These are phyloP conservation scores for Xylariaceae sp. DNA, from an alignment of 2,329 filamentous ascomycete genomes.

Conservation along the genomic window DNA sequence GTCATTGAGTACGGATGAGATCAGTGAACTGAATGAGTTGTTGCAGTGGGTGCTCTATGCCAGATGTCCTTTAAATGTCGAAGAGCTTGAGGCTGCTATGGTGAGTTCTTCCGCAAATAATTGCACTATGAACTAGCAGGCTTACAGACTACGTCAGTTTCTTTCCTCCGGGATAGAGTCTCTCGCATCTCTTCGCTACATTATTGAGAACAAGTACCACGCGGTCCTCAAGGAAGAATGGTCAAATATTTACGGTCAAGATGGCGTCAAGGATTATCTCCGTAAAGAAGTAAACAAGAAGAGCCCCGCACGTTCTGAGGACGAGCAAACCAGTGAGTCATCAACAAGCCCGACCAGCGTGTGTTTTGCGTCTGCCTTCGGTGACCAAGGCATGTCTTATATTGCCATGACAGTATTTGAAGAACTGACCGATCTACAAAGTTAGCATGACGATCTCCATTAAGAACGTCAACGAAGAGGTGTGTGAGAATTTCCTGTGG, in stretches of 20 bases:
- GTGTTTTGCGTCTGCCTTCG: too few relatives aligned
- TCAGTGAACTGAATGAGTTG: conserved; percentile 22
- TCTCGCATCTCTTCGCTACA: conserved; percentile 13
- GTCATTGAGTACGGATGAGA: conserved; percentile 17
- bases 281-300: conserved; percentile 8
- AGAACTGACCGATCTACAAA: too few relatives aligned
- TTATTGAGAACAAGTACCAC: conserved; percentile 21
- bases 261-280: conserved; percentile 14
- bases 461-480: conserved; percentile 22
- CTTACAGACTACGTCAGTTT: conserved; percentile 7
- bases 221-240: conserved; percentile 16
- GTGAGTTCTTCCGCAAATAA: conserved; percentile 12
- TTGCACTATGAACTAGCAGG: neutral
- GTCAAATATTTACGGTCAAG: conserved; percentile 13
- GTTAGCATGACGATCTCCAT: conserved; percentile 24
- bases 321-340: conserved; percentile 11
- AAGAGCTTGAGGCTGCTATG: conserved; percentile 21
- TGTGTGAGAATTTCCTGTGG: conserved; percentile 22
- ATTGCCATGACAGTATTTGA: too few relatives aligned
- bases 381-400: too few relatives aligned
- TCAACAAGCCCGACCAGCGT: too few relatives aligned
- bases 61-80: conserved; percentile 7
- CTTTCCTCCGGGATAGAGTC: conserved; percentile 18
- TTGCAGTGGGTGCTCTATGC: conserved; percentile 22
- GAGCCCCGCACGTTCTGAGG: conserved; percentile 5